Evolutionary conservation across 192 early-diverging fungal genomes (phyloP), one percentile per base, ranked within the genome.

Genomic region (Umbelopsis ramanniana): DNA sequence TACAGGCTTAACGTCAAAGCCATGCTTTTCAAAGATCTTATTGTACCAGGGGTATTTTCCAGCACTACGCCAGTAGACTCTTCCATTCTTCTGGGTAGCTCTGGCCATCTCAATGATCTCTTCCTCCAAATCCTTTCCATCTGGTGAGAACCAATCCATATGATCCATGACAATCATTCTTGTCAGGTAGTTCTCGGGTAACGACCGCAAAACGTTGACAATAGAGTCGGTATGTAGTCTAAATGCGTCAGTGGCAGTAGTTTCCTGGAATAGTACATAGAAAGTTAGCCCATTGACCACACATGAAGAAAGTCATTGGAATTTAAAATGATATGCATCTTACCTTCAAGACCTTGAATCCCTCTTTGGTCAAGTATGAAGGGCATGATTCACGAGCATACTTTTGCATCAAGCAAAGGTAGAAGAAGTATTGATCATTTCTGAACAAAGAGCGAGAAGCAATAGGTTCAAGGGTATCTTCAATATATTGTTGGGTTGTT

Each of bases 131-230:
- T 87, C 83, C 38, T 45, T 50, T 35, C 35, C 35, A 6, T 54
- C 33, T 8, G 76, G 72, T 15, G 83, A 79, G 74, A 93, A 94
- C 94, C 94, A 94, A 74, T 95, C 93, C 82, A 95, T 87, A 73
- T 95, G 94, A 71, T 95, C 94, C 93, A 95, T 95, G 22, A 94
- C 79, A 12, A 94, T 89, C 12, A 92, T 86, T 53, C 89, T 86
- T 60, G 89, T 89, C 15, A 95, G 77, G 71, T 93, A 91, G 26
- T 87, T 88, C 46, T 90, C 85, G 15, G 37, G 69, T 68, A 93
- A 74, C 24, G 79, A 80, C 9, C 71, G 60, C 19, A 94, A 84
- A 9, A 91, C 90, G 54, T 92, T 80, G 45, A 90, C 71, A 70
- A 94, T 93, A n/a, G 89, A 89, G 47, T 88, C 85, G n/a, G 94